Conservation (phyloP, 805 yeast species). For the Isabelozyma heimii region DNA sequence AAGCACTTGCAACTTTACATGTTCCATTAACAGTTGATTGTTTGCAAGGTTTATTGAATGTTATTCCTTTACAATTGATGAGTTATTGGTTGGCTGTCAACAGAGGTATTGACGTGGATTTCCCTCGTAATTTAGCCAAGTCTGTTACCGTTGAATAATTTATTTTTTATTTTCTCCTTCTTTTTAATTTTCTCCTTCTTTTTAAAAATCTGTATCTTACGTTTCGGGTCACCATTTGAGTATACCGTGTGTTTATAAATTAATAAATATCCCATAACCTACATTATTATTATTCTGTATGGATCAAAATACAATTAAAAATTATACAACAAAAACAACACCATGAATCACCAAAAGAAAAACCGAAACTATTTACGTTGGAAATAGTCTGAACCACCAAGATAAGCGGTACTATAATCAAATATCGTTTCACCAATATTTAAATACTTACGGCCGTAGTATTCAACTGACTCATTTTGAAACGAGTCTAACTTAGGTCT, state of each 20-base stretch:
- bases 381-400: slow-evolving; percentile 74
- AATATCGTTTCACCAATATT: slow-evolving; percentile 82
- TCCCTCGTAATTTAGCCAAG: slow-evolving; percentile 98
- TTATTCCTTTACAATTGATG: slow-evolving; percentile 91
- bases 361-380: slow-evolving; percentile 44
- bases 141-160: slow-evolving; percentile 91
- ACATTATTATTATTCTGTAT: too few relatives aligned
- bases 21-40: slow-evolving; percentile 97
- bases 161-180: background rate
- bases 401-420: slow-evolving; percentile 66
- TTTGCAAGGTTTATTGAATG: slow-evolving; percentile 92
- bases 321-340: background rate
- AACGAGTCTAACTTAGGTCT: slow-evolving; percentile 48
- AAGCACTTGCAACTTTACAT: slow-evolving; percentile 69
- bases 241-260: background rate
- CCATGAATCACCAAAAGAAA: background rate
- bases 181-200: background rate
- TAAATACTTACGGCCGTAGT: slow-evolving; percentile 63
- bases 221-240: background rate
- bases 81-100: slow-evolving; percentile 95
- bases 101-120: slow-evolving; percentile 95
- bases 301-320: background rate
- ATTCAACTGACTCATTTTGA: slow-evolving; percentile 42
- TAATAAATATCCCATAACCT: background rate
- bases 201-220: background rate